Evolutionary conservation across 2,329 filamentous ascomycete genomes (phyloP), one percentile per base, ranked within the genome.

Genomic region (Ceratocystiopsis brevicomis): DNA sequence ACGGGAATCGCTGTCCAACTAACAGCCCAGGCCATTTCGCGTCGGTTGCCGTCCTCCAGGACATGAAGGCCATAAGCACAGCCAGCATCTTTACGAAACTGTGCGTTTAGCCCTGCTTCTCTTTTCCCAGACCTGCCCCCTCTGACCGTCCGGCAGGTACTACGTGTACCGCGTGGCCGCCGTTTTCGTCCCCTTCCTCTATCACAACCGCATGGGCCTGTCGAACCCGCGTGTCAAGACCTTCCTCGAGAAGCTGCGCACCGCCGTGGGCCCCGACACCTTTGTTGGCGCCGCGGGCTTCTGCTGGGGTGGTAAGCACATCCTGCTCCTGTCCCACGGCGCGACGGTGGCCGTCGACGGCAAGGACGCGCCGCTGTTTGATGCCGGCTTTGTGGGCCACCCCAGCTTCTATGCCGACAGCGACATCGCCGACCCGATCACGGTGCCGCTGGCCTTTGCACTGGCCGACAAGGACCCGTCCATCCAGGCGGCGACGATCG

Each of bases 221-320:
- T 53, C 57, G 4, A 53, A 52, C 25, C 59, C 61, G 1, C 47
- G 53, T 33, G 61, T 65, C 17, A 52, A 51, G 36, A 50, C 48
- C 35, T 66, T 61, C 51, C 57, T 66, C 37, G 51, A 57, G 43
- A 50, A 54, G 5, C 48, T 66, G 4, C 63, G 56, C 36, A 50
- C 56, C 36, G 54, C 57, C 25, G 53, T 56, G 36, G 55, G 55
- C 12, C 45, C 48, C 6, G 36, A 40, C 51, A 37, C 44, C 45
- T 54, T 57, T 15, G 56, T 77, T 39, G 71, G 65, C 18, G 67
- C 62, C 0, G 69, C 69, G 0, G 76, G 74, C 0, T 78, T 74
- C 58, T 78, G 72, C 60, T 78, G 73, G 73, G 74, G 74, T 19
- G 75, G 71, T 19, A 68, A 69, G 47, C 65, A 75, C 49, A 57